Evolutionary conservation across 2,329 filamentous ascomycete genomes (phyloP), one percentile per base, ranked within the genome.

Genomic region (Fusarium sarcochroum): DNA sequence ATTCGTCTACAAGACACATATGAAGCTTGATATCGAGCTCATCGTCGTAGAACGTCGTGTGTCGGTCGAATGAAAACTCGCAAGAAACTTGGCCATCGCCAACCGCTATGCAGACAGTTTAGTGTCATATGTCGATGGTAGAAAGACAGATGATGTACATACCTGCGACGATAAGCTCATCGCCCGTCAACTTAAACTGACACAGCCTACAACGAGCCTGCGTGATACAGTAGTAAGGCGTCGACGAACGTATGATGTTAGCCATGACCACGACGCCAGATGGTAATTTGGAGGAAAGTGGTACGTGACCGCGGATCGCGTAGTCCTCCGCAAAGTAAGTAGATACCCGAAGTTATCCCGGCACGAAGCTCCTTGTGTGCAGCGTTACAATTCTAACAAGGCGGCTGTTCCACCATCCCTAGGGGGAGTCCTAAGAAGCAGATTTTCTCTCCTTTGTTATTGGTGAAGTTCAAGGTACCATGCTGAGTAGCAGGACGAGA

Each of bases 151-250:
- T 7, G 17, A 23, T 44, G 21, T 44, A 20, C 47, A 23, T 57
- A 60, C 58, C 55, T 47, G 44, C 50, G 41, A 20, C 20, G 30
- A 66, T 30, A 8, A 20, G 35, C 27, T 63, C 63, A 30, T 44
- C 30, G 8, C 57, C 54, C 1, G 6, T 34, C n/a, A 59, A 32
- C 9, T 6, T 7, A 21, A 63, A 63, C 25, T 66, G 55, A 18
- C 63, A 66, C 6, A 59, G 38, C 41, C 58, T 59, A 35, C 51
- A 59, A 8, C 54, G 58, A 27, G 58, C 63, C 44, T 66, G 30
- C 10, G 55, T 59, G 32, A 66, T 60, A 55, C 58, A 63, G 38
- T 42, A 50, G 44, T 48, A 48, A 18, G 46, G 46, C 30, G 46
- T 23, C 18, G 32, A 25, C 25, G 20, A 14, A 42, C 25, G 5